Base-by-base conservation (phyloP, 2,329 filamentous ascomycete genomes). In the Fusarium sp. region DNA sequence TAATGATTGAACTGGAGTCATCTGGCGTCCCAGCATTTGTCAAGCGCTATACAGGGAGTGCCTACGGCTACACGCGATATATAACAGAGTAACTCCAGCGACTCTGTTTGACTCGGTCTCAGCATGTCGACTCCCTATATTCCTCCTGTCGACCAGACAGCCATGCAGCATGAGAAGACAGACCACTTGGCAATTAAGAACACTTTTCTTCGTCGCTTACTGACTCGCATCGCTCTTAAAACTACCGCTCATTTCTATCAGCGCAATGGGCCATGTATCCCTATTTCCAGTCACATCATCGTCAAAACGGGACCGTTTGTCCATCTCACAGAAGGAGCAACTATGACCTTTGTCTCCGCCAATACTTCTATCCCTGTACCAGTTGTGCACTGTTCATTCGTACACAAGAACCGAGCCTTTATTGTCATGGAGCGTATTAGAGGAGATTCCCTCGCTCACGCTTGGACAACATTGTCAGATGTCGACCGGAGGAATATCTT, bases 381-480 rank as follows among this genome's bases (percentile, higher is more conserved):
- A 0, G 37, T 27, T 1, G 40, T 75, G 2, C 45, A 73, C 43
- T 73, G 65, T 31, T 65, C 71, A 0, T 85, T 85, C 49, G 52
- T 75, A 3, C 73, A 78, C 52, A 76, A 77, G 11, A 77, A 76
- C 18, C 63, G 66, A 6, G 75, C 80, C 1, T 83, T 83, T 65
- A 84, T 85, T 41, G 74, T 85, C 1, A 86, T 85, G 82, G 74
- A 78, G 40, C 66, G 74, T 5, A 69, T 79, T 9, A 63, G 61
- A 3, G 78, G 77, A 14, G 18, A 56, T 13, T 18, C 46, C 8
- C 40, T 77, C 1, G 10, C 29, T 13, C 11, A 13, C 3, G 29
- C 29, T 11, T 31, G 29, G 29, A 10, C 7, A 31, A 31, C 29
- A 14, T 10, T 31, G 29, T 31, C 29, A 2, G 13, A 13, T 5